Evolutionary conservation across 441 rosid species (phyloP).

Genomic region (Populus hybrid): DNA sequence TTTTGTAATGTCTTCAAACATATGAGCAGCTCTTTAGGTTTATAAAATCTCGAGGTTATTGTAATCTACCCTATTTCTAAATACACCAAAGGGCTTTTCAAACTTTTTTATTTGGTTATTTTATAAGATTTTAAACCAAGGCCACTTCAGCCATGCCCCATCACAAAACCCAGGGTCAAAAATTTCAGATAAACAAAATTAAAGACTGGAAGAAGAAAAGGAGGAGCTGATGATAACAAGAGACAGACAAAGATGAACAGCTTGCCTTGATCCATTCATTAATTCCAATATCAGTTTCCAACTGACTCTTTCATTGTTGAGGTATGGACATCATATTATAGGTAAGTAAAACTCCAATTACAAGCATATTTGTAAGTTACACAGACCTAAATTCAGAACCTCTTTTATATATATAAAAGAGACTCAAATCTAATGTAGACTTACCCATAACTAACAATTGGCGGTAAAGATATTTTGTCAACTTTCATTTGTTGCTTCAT

Average conservation of each 20-base stretch:
- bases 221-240: neutral
- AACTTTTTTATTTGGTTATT: neutral
- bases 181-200: neutral
- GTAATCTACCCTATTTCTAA: neutral
- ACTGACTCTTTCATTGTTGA: neutral
- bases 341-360: neutral
- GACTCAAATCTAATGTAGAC: slow-evolving; percentile 21
- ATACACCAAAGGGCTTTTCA: neutral
- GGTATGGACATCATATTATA: too few species aligned
- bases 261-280: neutral
- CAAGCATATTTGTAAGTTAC: neutral
- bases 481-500: slow-evolving; percentile 56
- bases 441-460: slow-evolving; percentile 69
- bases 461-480: slow-evolving; percentile 57
- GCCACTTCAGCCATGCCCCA: neutral
- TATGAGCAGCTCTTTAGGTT: neutral
- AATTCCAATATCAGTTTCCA: neutral
- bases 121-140: neutral
- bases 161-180: too few species aligned
- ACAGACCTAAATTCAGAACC: neutral
- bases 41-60: neutral
- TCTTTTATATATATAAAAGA: neutral
- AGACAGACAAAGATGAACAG: neutral
- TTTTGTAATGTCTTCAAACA: neutral
- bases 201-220: neutral